Evolutionary conservation across 805 yeast genomes (phyloP).

Genomic region (Wickerhamiella vanderwaltii): DNA sequence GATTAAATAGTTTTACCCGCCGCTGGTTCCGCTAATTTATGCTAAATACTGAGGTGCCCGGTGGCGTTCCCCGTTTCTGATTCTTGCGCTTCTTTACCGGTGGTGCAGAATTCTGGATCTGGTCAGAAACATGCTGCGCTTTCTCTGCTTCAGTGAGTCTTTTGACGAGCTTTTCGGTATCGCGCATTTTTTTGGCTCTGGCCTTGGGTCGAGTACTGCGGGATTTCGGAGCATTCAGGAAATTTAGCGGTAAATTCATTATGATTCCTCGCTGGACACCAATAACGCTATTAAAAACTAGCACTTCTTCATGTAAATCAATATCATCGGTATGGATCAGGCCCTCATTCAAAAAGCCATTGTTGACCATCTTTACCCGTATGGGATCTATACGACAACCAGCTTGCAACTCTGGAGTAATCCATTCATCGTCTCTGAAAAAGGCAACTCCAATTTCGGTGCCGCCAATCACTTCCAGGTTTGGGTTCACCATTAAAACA

Average conservation of each 20-base stretch:
- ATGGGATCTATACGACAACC: neutral
- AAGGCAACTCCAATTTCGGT: neutral
- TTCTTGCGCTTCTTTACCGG: neutral
- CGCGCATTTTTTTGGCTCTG: neutral
- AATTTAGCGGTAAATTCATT: neutral
- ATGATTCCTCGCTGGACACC: constrained; percentile 38
- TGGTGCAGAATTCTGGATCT: neutral
- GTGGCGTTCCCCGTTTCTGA: neutral
- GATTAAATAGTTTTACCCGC: constrained; percentile 34
- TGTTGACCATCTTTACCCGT: neutral
- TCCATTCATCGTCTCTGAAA: neutral
- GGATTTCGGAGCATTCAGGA: neutral
- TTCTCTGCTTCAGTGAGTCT: neutral
- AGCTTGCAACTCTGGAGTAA: neutral
- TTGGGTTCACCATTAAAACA: neutral
- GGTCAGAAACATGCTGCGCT: neutral
- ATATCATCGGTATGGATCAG: neutral
- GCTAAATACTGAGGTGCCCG: neutral
- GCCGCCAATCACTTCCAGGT: neutral
- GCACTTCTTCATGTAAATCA: constrained; percentile 36
- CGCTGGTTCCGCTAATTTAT: neutral
- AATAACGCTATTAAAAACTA: constrained; percentile 67
- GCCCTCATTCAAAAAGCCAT: neutral
- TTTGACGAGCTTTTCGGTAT: neutral
- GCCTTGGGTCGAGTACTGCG: neutral